Evolutionary conservation across 208 protist species (phyloP).

Genomic region (Trypanosoma mega): DNA sequence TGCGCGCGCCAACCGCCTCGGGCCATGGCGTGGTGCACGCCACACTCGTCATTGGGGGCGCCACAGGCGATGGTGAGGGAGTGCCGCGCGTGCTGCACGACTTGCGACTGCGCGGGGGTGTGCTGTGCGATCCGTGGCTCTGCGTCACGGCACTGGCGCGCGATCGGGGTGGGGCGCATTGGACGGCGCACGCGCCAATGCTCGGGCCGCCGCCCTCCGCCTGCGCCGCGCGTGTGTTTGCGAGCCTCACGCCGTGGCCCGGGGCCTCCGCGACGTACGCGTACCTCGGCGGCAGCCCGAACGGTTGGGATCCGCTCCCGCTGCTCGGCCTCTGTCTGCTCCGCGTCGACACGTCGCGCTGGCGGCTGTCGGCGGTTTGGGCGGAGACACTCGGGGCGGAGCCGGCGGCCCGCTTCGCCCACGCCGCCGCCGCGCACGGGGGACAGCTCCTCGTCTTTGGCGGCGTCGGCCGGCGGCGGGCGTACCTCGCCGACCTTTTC

Average conservation of each 20-base stretch:
- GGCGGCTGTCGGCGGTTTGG: slow-evolving; percentile 23
- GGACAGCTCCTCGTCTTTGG: slow-evolving; percentile 66
- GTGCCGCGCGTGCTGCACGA: slow-evolving; percentile 17
- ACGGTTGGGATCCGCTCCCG: slow-evolving; percentile 53
- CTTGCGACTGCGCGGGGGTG: slow-evolving; percentile 14
- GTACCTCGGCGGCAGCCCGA: slow-evolving; percentile 67
- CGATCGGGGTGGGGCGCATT: slow-evolving; percentile 13
- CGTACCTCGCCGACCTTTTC: slow-evolving; percentile 63
- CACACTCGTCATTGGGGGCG: slow-evolving; percentile 32
- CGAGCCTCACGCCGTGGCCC: slow-evolving; percentile 58
- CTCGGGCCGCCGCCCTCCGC: slow-evolving; percentile 27
- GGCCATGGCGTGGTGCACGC: slow-evolving; percentile 29
- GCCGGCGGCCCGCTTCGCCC: slow-evolving; percentile 65
- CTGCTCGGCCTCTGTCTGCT: slow-evolving; percentile 53
- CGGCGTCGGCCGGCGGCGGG: slow-evolving; percentile 36
- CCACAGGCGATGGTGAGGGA: slow-evolving; percentile 16
- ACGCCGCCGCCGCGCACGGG: slow-evolving; percentile 39
- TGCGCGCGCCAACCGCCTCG: too few relatives aligned
- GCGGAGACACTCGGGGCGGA: slow-evolving; percentile 58
- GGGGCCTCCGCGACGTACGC: slow-evolving; percentile 31
- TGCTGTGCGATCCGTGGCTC: slow-evolving; percentile 28
- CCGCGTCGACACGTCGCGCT: slow-evolving; percentile 27
- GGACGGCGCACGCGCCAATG: slow-evolving; percentile 45
- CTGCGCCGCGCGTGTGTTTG: slow-evolving; percentile 44
- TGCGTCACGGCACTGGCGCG: slow-evolving; percentile 25